Evolutionary conservation across 2,329 filamentous ascomycete genomes (phyloP), one percentile per base, ranked within the genome.

Genomic region (Blastomyces parvus): DNA sequence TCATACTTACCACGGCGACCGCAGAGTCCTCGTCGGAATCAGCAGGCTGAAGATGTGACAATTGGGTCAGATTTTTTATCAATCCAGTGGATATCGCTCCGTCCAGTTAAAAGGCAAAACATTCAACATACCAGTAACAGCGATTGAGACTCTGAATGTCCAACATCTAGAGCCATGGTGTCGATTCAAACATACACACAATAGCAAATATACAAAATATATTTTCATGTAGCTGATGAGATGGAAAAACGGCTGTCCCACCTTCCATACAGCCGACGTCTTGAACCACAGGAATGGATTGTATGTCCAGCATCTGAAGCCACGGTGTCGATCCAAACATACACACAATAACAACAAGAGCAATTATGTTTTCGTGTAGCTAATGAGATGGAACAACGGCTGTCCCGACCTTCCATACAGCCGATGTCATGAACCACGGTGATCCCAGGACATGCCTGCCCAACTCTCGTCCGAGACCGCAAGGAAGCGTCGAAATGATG

Each of bases 1-100:
- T 5, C 11, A n/a, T 50, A 22, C 50, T 61, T 36, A 61, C 59
- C 50, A 61, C 30, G 2, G 25, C 44, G n/a, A 61, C 13, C 27
- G 46, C 59, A 14, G 59, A 61, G 19, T 61, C 59, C 36, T 61
- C 59, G 30, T 61, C 59, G 8, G 59, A 61, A 44, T 61, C 59
- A 22, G 59, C 17, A 14, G 40, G 30, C 59, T 61, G 27, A 27
- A 9, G 8, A 25, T 22, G 30, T 38, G 8, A 59, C 14, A 25
- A 25, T 25, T 11, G 8, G 14, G 33, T 46, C 40, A 27, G 57
- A 33, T 44, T 7, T 25, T 27, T 6, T 27, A 59, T 46, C 57
- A 17, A 44, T n/a, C 27, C 7, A 46, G 57, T 36, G 13, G 17
- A n/a, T 55, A 33, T 36, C 33, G 33, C 33, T 36, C 8, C 8